Evolutionary conservation across 495 filamentous ascomycete genomes (phyloP).

Genomic region (Penicillium simplicissimum): DNA sequence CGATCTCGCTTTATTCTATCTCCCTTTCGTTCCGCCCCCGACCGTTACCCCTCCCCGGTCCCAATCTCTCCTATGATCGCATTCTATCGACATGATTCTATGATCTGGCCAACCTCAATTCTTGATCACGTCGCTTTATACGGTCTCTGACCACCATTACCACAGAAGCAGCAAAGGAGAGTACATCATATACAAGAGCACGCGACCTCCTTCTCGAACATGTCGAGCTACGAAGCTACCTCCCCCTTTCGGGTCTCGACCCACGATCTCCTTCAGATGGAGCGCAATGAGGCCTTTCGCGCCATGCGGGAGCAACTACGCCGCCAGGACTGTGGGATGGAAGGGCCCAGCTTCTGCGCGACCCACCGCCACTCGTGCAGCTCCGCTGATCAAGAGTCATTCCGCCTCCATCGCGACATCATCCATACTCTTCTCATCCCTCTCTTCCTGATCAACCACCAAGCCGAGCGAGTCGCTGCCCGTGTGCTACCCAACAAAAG

Average conservation of each 20-base stretch:
- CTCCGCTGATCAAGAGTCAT: conserved; percentile 44
- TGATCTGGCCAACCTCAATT: conserved; percentile 15
- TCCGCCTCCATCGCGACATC: conserved; percentile 61
- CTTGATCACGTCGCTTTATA: conserved; percentile 1
- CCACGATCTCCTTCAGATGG: conserved; percentile 39
- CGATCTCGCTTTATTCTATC: conserved; percentile 9
- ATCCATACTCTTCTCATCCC: conserved; percentile 61
- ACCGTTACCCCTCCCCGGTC: background rate
- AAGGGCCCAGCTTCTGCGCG: conserved; percentile 52
- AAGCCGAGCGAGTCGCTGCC: conserved; percentile 51
- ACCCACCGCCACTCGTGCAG: conserved; percentile 44
- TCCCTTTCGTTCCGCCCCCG: background rate
- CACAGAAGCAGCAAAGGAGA: background rate
- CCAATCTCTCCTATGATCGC: conserved; percentile 11
- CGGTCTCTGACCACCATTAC: background rate
- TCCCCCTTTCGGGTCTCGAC: conserved; percentile 51
- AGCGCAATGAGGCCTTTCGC: conserved; percentile 46
- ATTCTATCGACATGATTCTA: conserved; percentile 19
- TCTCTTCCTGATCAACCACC: conserved; percentile 56
- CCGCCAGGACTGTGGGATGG: conserved; percentile 43
- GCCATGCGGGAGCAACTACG: conserved; percentile 45
- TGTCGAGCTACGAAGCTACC: conserved; percentile 30
- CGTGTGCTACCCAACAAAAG: conserved; percentile 46
- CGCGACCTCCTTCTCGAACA: conserved; percentile 9
- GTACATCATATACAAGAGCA: conserved; percentile 3